These are phyloP conservation scores for Boletus sp. DNA, from an alignment of 768 basidiomycete genomes.

Conservation along the genomic window DNA sequence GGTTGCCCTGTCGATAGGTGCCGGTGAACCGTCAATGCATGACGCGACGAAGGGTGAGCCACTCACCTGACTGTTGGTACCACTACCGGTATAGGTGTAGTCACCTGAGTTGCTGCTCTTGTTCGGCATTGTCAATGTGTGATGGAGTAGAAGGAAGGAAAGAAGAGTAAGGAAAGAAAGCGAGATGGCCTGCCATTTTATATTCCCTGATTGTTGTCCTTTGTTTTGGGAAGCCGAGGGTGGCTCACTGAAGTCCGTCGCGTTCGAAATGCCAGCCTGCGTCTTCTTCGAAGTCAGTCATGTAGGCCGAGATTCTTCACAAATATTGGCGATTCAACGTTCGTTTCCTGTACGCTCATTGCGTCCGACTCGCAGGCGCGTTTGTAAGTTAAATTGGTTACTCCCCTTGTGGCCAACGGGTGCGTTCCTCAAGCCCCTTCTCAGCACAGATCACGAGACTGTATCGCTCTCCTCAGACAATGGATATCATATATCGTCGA, in stretches of 20 bases:
- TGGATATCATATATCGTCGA: not conserved
- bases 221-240: slow-evolving; percentile 10
- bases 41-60: slow-evolving; percentile 1
- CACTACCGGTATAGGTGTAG: slow-evolving; percentile 45
- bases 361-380: too few species aligned
- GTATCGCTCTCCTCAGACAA: too few species aligned
- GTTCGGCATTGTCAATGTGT: slow-evolving; percentile 12
- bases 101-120: slow-evolving; percentile 21
- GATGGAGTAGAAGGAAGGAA: not conserved
- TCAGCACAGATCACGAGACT: not conserved
- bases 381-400: too few species aligned
- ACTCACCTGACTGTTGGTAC: slow-evolving; percentile 53
- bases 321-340: too few species aligned
- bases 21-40: not conserved
- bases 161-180: not conserved
- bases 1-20: slow-evolving; percentile 47
- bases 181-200: not conserved
- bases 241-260: too few species aligned
- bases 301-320: too few species aligned
- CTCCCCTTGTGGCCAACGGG: not conserved
- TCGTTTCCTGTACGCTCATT: too few species aligned
- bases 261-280: too few species aligned
- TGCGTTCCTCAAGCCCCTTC: not conserved
- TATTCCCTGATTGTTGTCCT: slow-evolving; percentile 12
- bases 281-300: too few species aligned